These are phyloP conservation scores for Stentor coeruleus DNA, from an alignment of 73 alveolate genomes.

Conservation along the genomic window DNA sequence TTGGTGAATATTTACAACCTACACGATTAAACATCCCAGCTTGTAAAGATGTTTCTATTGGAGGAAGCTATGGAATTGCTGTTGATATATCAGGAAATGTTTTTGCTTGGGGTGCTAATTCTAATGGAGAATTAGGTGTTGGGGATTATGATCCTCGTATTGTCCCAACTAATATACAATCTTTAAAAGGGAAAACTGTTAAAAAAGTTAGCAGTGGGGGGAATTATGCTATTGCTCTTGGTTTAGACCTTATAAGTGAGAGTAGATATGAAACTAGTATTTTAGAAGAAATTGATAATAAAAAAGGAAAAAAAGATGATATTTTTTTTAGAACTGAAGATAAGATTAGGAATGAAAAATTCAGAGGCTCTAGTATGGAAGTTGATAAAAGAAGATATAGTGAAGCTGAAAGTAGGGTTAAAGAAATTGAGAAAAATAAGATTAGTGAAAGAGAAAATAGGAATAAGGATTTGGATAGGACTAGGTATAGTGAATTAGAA, in stretches of 20 bases:
- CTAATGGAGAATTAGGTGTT: conserved; percentile 30
- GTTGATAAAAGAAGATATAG: not conserved
- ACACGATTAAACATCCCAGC: conserved; percentile 26
- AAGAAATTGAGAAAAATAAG: too few species aligned
- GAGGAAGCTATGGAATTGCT: conserved; percentile 28
- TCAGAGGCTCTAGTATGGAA: not conserved
- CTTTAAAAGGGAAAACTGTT: not conserved
- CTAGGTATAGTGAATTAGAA: not conserved
- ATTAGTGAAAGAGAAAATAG: not conserved
- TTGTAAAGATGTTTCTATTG: conserved; percentile 25
- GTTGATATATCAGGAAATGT: conserved; percentile 20
- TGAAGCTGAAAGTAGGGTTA: too few species aligned
- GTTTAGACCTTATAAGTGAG: not conserved
- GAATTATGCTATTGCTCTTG: not conserved
- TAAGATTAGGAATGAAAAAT: not conserved
- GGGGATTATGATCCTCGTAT: conserved; percentile 34
- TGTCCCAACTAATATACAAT: conserved; percentile 18
- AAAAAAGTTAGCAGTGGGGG: not conserved
- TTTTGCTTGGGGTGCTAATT: conserved; percentile 29
- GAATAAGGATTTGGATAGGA: not conserved
- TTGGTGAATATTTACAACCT: conserved; percentile 53
- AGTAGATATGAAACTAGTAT: not conserved
- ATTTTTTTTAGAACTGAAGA: not conserved
- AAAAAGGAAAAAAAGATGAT: not conserved
- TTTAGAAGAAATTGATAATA: not conserved